Percentiles rank a stretch among this genome's conserved stretches.
Conservation (phyloP, 2,329 filamentous ascomycete genomes). For the Hypoxylon sp. region DNA sequence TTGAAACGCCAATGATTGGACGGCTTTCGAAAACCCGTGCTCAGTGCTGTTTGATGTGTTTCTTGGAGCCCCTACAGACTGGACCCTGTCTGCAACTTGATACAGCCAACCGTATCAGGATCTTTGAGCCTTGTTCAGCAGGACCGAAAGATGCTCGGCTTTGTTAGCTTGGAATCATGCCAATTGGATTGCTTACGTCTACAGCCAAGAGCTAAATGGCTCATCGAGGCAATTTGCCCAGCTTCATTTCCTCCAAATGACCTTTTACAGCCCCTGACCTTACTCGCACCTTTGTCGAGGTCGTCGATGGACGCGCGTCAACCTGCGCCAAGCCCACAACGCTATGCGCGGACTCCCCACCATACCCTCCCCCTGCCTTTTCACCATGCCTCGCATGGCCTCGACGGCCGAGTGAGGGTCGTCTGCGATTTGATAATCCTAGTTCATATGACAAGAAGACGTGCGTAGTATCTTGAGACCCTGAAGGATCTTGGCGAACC, state of each 20-base stretch:
- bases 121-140: slow-evolving; percentile 17
- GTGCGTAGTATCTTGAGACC: slow-evolving; percentile 32
- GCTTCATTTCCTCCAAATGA: slow-evolving; percentile 22
- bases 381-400: slow-evolving; percentile 9
- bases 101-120: slow-evolving; percentile 42
- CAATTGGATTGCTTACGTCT: slow-evolving; percentile 27
- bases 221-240: slow-evolving; percentile 19
- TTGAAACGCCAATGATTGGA: slow-evolving; percentile 32
- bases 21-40: slow-evolving; percentile 34
- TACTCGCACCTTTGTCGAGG: slow-evolving; percentile 21
- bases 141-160: slow-evolving; percentile 26
- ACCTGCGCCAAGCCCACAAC: slow-evolving; percentile 42
- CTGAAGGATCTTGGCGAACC: slow-evolving; percentile 37
- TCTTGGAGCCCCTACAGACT: slow-evolving; percentile 25
- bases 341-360: slow-evolving; percentile 44
- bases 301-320: slow-evolving; percentile 44
- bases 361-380: slow-evolving; percentile 22
- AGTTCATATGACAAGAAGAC: slow-evolving; percentile 32
- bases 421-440: slow-evolving; percentile 29
- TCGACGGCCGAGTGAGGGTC: slow-evolving; percentile 24
- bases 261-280: slow-evolving; percentile 24
- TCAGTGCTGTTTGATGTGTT: slow-evolving; percentile 38
- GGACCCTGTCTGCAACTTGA: slow-evolving; percentile 31
- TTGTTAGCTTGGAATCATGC: slow-evolving; percentile 33
- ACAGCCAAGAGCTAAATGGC: slow-evolving; percentile 10